Conservation (phyloP, 108 stramenopile genomes). For the Skeletonema costatum region DNA sequence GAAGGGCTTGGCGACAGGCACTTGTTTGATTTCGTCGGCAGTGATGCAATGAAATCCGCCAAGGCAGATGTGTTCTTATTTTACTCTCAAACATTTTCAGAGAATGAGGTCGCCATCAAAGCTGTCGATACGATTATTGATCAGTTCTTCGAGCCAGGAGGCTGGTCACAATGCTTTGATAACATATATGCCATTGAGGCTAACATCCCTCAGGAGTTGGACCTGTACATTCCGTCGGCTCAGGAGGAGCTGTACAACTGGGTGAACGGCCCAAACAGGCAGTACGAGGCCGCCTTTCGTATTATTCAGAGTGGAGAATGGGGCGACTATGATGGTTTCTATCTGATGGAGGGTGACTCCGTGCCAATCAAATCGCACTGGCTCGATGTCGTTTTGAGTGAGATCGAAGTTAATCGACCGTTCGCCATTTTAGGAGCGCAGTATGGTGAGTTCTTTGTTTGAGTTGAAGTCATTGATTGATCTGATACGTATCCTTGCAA, state of each 20-base stretch:
- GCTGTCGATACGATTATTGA: constrained; percentile 63
- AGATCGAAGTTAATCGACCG: constrained; percentile 52
- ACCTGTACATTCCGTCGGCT: constrained; percentile 53
- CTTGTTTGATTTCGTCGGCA: constrained; percentile 53
- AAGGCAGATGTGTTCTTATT: constrained; percentile 72
- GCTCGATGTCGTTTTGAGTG: constrained; percentile 65
- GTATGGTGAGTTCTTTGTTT: constrained; percentile 14
- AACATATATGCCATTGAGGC: constrained; percentile 71
- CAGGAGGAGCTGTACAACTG: constrained; percentile 67
- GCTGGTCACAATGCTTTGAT: constrained; percentile 66
- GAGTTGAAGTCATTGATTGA: too few species aligned
- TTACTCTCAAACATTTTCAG: constrained; percentile 67
- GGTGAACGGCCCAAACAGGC: constrained; percentile 82
- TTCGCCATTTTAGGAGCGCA: constrained; percentile 75
- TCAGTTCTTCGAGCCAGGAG: constrained; percentile 64
- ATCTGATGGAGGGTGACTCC: constrained; percentile 74
- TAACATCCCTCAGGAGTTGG: constrained; percentile 60
- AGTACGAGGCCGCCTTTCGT: constrained; percentile 71
- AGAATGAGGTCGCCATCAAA: constrained; percentile 58
- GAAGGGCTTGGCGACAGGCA: constrained; percentile 6
- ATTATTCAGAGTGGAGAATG: constrained; percentile 67
- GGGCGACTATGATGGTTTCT: constrained; percentile 70
- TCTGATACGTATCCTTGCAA: too few species aligned
- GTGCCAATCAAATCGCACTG: constrained; percentile 68
- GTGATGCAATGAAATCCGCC: constrained; percentile 50